Percentiles rank a stretch among this genome's conserved stretches.
Evolutionary conservation across 2,329 filamentous ascomycete genomes (phyloP).

Genomic region (Venturia pyrina): DNA sequence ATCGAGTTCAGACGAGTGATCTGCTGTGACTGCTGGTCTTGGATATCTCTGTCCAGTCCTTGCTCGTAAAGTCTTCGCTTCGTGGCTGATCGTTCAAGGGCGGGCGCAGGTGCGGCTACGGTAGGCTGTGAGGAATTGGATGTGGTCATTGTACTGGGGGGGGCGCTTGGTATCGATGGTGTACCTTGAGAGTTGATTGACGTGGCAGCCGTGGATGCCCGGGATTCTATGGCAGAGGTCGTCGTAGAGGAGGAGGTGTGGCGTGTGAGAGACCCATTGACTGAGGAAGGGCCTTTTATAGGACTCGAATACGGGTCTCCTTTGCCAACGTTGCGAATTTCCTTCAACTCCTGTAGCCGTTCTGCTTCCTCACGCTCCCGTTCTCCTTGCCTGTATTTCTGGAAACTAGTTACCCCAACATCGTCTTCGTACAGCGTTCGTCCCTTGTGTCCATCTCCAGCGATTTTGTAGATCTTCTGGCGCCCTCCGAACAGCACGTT

Average conservation of each 20-base stretch:
- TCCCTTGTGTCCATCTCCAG: slow-evolving; percentile 43
- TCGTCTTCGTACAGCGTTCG: slow-evolving; percentile 79
- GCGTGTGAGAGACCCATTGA: slow-evolving; percentile 59
- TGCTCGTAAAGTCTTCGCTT: slow-evolving; percentile 78
- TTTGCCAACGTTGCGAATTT: slow-evolving; percentile 26
- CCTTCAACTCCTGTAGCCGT: slow-evolving; percentile 32
- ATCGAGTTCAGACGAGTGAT: slow-evolving; percentile 73
- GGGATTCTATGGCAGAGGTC: slow-evolving; percentile 56
- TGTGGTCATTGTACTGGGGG: not conserved
- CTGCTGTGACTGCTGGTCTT: slow-evolving; percentile 69
- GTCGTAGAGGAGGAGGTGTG: slow-evolving; percentile 80
- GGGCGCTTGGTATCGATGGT: slow-evolving; percentile 24
- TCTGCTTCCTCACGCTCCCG: slow-evolving; percentile 41
- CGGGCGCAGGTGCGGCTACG: slow-evolving; percentile 20
- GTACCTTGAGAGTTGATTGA: slow-evolving; percentile 67
- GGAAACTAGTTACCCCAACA: slow-evolving; percentile 71
- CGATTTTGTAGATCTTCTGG: slow-evolving; percentile 89
- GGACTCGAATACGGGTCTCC: slow-evolving; percentile 36
- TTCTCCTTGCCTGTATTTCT: slow-evolving; percentile 55
- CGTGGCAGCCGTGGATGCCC: slow-evolving; percentile 78
- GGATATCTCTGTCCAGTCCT: slow-evolving; percentile 65
- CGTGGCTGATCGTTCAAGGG: slow-evolving; percentile 53
- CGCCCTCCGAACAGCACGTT: slow-evolving; percentile 91
- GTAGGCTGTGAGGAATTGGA: slow-evolving; percentile 16
- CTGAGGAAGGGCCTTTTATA: slow-evolving; percentile 28